These are phyloP conservation scores for Geotrichum phurueaensis DNA, from an alignment of 1,139 yeast genomes.

Conservation along the genomic window DNA sequence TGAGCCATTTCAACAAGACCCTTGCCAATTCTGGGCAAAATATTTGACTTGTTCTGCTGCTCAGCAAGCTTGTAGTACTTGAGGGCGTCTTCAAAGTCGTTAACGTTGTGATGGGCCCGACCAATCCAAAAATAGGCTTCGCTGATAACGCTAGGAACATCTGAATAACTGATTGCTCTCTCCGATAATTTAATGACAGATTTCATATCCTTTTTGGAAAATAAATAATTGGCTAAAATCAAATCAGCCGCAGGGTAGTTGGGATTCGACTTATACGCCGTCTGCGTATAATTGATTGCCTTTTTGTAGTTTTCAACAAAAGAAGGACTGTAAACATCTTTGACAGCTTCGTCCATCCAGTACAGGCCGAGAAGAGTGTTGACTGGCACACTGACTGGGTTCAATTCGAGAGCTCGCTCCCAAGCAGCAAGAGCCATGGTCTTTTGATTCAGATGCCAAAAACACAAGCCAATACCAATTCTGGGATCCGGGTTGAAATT, in stretches of 20 bases:
- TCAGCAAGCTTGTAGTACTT: slow-evolving; percentile 50
- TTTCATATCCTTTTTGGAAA: slow-evolving; percentile 53
- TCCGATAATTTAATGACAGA: slow-evolving; percentile 54
- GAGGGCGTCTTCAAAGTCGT: slow-evolving; percentile 63
- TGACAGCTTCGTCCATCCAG: slow-evolving; percentile 47
- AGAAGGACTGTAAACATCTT: slow-evolving; percentile 22
- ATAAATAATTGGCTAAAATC: slow-evolving; percentile 50
- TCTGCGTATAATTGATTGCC: slow-evolving; percentile 36
- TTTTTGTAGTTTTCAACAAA: slow-evolving; percentile 34
- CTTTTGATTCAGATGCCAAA: slow-evolving; percentile 79
- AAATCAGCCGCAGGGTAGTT: slow-evolving; percentile 43
- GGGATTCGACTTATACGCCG: slow-evolving; percentile 35
- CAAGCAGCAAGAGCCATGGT: slow-evolving; percentile 75
- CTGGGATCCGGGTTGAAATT: slow-evolving; percentile 78
- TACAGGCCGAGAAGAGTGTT: slow-evolving; percentile 62
- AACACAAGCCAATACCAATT: slow-evolving; percentile 90
- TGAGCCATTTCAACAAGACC: slow-evolving; percentile 79
- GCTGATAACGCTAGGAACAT: slow-evolving; percentile 47
- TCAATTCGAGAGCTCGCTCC: slow-evolving; percentile 69
- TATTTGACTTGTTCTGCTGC: slow-evolving; percentile 47
- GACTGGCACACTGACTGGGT: slow-evolving; percentile 57
- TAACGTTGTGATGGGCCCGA: slow-evolving; percentile 57
- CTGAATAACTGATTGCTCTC: slow-evolving; percentile 42
- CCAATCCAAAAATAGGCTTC: slow-evolving; percentile 86
- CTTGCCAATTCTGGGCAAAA: slow-evolving; percentile 71